Evolutionary conservation across 805 yeast genomes (phyloP).

Genomic region (Saccharomyces eubayanus): DNA sequence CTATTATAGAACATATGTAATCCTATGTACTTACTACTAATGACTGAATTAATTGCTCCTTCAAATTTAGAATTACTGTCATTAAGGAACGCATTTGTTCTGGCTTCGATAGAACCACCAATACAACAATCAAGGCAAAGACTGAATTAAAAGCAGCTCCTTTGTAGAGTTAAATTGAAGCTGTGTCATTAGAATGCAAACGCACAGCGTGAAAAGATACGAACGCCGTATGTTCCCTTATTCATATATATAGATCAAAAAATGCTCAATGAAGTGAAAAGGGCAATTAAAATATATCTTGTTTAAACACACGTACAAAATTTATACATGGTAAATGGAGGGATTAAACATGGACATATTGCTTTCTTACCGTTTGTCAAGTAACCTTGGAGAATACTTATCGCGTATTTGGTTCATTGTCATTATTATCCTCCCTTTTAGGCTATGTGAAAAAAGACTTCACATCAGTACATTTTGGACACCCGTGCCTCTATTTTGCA

Average conservation of each 20-base stretch:
- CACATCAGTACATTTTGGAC: not conserved
- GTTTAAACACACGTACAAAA: no score
- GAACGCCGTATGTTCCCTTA: no score
- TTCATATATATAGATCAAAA: no score
- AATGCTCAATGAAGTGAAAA: no score
- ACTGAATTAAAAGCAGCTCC: not conserved
- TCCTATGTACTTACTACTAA: not conserved
- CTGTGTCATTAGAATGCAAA: no score
- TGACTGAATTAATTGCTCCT: not conserved
- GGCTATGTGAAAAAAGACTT: no score
- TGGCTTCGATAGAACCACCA: not conserved
- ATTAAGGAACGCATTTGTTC: not conserved
- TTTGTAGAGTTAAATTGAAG: no score
- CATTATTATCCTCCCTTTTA: not conserved
- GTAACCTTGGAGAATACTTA: not conserved
- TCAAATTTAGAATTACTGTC: not conserved
- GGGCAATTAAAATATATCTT: no score
- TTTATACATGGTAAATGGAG: no score
- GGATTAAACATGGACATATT: no score
- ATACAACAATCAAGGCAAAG: not conserved
- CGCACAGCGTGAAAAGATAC: no score
- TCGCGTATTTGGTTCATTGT: not conserved
- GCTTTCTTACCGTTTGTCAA: no score
- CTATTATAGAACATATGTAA: not conserved
- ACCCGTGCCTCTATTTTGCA: not conserved